phyloP scores from a whole-genome alignment of 176 grass and related monocot genomes.

The Zea mays region Zm-B73-REFERENCE-NAM-5.0 NC_050097.1:178335501-178336000 shows the following conservation, averaged over 20 bases:
- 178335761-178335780: constrained; percentile 9
- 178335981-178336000: background rate
- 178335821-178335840: background rate
- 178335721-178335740: constrained; percentile 5
- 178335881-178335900: constrained; percentile 40
- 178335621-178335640: constrained; percentile 54
- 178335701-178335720: constrained; percentile 45
- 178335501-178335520: constrained; percentile 84
- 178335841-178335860: constrained; percentile 42
- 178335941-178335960: background rate
- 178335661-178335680: constrained; percentile 17
- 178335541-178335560: constrained; percentile 35
- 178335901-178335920: constrained; percentile 27
- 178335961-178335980: too few relatives aligned
- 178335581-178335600: constrained; percentile 1
- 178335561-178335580: constrained; percentile 20
- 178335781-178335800: background rate
- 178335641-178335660: constrained; percentile 49
- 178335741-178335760: constrained; percentile 15
- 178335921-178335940: constrained; percentile 39
- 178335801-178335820: constrained; percentile 38
- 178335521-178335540: constrained; percentile 67
- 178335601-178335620: constrained; percentile 26
- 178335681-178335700: constrained; percentile 34
- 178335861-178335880: constrained; percentile 33